phyloP scores from a whole-genome alignment of 257 asterid species.

The Thymus quinquecostatus region DNA sequence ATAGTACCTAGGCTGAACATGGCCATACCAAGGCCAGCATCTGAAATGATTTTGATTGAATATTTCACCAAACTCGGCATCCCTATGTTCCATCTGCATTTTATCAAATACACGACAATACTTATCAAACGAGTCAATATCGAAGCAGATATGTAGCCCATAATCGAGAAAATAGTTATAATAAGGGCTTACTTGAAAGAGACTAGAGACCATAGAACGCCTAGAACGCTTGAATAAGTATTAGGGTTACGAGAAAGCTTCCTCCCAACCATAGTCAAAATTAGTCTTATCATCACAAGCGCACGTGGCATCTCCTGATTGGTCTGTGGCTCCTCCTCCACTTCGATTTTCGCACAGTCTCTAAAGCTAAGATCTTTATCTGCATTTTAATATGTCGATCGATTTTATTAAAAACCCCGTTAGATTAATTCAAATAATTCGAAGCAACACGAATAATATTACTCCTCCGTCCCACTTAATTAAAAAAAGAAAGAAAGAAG shows the following conservation, averaged over 20 bases:
- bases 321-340: slow-evolving; percentile 30
- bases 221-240: slow-evolving; percentile 69
- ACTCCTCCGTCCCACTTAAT: background rate
- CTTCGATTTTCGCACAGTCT: slow-evolving; percentile 47
- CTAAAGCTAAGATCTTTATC: slow-evolving; percentile 78
- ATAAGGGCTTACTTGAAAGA: slow-evolving; percentile 55
- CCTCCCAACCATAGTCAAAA: slow-evolving; percentile 62
- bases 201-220: slow-evolving; percentile 70
- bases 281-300: slow-evolving; percentile 55
- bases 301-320: slow-evolving; percentile 69
- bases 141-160: too few species aligned
- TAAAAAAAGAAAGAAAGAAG: too few species aligned
- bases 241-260: slow-evolving; percentile 81
- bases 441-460: background rate
- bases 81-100: slow-evolving; percentile 72
- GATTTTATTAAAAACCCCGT: background rate
- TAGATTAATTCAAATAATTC: background rate
- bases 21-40: slow-evolving; percentile 87
- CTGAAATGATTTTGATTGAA: slow-evolving; percentile 70
- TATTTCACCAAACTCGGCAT: slow-evolving; percentile 74
- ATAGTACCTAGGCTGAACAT: slow-evolving; percentile 71
- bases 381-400: slow-evolving; percentile 20
- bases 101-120: background rate
- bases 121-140: too few species aligned
- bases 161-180: too few species aligned